Evolutionary conservation across 495 filamentous ascomycete species (phyloP), one percentile per base, ranked within the genome.

Genomic region (Talaromyces wortmannii): DNA sequence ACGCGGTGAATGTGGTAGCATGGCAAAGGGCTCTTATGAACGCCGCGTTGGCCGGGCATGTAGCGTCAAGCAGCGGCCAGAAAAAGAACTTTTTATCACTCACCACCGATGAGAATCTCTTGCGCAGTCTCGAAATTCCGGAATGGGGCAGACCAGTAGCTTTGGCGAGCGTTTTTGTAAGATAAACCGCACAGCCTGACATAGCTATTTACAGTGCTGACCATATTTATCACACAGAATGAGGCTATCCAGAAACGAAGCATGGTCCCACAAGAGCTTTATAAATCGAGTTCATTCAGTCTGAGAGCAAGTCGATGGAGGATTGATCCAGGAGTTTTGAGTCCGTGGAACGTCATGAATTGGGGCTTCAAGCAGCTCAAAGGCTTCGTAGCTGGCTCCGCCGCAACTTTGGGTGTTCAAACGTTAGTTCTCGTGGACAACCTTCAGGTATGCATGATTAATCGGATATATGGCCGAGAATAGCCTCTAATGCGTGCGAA

Each of bases 101-200:
- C 7, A 75, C 77, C 31, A 79, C 86, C 17, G 85, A 88, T 62
- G 83, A 90, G 45, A 75, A 80, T 31, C 77, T 98, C 0, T 63
- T 88, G 12, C 77, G 80, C 31, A 84, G 83, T 15, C 71, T 98
- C 57, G 87, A 92, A 61, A 84, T 78, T 13, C 79, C 82, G 46
- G 85, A 95, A 65, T 95, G 81, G 73, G 95, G 94, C 16, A 78
- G 84, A 18, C 94, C 94, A 16, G 76, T 92, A n/a, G 90, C 87
- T 7, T 71, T 98, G 3, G 87, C 85, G 3, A 79, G 85, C 18
- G 94, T 92, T 43, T 73, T 97, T 63, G 82, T 84, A 73, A 32
- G 77, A 67, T 15, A 59, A 12, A 6, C 18, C 31, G 3, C 17
- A 61, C 6, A 2, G 11, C 6, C 31, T 59, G 15, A 30, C 45